Base-by-base conservation (phyloP, 1,139 yeast genomes). In the Geotrichum citri-aurantii region DNA sequence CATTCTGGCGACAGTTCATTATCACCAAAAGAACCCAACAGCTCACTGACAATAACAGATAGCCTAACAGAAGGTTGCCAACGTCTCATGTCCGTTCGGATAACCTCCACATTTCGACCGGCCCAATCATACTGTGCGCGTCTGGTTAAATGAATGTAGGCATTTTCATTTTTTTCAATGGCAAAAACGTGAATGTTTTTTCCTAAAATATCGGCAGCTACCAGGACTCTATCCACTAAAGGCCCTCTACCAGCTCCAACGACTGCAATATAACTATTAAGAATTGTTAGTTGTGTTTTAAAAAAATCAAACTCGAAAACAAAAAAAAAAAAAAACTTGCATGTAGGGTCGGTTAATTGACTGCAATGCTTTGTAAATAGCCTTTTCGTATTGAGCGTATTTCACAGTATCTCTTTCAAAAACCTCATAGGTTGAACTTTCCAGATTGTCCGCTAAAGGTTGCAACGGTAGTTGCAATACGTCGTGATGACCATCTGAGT, bases 161-260 rank as follows among this genome's bases (percentile, higher is more conserved):
- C 93, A 24, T 80, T 79, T 1, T 81, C 77, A 67, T 89, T 90
- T 67, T 86, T 88, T 67, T 91, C 97, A 19, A 90, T 73, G 0
- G 88, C 88, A 44, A 77, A 74, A 1, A 85, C 68, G 26, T 70
- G 71, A 17, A 79, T 73, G 0, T 70, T 63, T 12, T 69, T 60
- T 63, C 69, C 64, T 42, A 74, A 63, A 62, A 71, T 68, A 11
- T 69, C 65, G 6, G 82, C 71, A 1, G 83, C 82, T 23, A 73
- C 69, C 55, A 79, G 71, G 0, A 81, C 74, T 24, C 78, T 72
- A 54, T 85, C 85, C 1, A 89, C 83, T 46, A 90, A 72, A 0
- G 93, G 91, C 0, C 97, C 97, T 56, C 89, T 74, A 0, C 97
- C 97, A 0, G 97, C 95, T 0, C 97, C 97, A 3, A 86, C 84